Conservation (phyloP, 2,329 filamentous ascomycete genomes). For the Cladosporium sp. region DNA sequence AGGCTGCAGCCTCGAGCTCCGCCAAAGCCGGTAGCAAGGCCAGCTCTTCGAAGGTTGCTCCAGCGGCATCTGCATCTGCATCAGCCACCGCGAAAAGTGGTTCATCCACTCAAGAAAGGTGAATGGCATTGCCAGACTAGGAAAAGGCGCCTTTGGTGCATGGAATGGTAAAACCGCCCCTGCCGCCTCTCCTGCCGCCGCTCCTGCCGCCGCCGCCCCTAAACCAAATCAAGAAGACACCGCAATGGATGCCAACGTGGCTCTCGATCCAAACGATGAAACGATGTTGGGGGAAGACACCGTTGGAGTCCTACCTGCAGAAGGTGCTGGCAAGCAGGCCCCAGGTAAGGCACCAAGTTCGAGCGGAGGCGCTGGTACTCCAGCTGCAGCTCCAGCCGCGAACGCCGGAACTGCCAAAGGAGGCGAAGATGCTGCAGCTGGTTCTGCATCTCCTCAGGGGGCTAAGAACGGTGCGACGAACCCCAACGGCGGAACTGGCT, state of each 20-base stretch:
- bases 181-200: neutral
- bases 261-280: neutral
- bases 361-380: neutral
- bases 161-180: too few species aligned
- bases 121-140: too few species aligned
- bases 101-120: too few species aligned
- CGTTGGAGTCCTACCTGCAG: neutral
- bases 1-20: too few species aligned
- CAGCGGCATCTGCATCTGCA: too few species aligned
- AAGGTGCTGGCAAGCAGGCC: neutral
- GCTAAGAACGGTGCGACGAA: neutral
- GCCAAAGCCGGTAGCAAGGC: too few species aligned
- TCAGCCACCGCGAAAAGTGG: too few species aligned
- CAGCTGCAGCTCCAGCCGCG: neutral
- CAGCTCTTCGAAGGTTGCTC: too few species aligned
- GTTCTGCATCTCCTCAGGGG: neutral
- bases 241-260: neutral
- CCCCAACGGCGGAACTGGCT: neutral
- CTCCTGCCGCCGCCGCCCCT: neutral
- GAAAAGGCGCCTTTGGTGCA: too few species aligned
- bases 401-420: too few species aligned
- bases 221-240: neutral
- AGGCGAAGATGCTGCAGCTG: neutral
- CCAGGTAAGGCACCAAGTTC: neutral
- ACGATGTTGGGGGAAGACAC: neutral